Conservation (phyloP, 441 rosid species). For the Erysimum cheiri region DNA sequence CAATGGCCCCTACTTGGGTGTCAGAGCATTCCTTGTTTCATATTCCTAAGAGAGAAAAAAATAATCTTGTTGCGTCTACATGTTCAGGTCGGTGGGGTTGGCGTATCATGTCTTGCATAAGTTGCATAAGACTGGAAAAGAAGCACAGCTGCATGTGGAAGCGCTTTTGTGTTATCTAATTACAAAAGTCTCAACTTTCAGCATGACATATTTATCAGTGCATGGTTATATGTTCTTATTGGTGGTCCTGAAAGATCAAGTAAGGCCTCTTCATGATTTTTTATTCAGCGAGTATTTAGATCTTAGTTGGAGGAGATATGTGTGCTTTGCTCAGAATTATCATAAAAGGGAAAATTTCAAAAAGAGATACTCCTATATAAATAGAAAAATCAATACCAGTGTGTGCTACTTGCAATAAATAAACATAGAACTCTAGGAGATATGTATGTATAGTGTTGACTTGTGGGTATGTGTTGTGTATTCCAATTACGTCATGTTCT, state of each 20-base stretch:
- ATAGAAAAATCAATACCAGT: constrained; percentile 9
- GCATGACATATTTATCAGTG: constrained; percentile 36
- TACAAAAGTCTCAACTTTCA: constrained; percentile 29
- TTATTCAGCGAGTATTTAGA: constrained; percentile 26
- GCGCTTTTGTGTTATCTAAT: constrained; percentile 1
- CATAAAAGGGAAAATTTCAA: constrained; percentile 14
- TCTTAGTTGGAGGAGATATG: constrained; percentile 33
- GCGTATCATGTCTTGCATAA: constrained; percentile 24
- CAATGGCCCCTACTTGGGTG: constrained; percentile 65
- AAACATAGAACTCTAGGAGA: constrained; percentile 20
- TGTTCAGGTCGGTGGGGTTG: constrained; percentile 26
- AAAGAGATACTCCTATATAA: constrained; percentile 13
- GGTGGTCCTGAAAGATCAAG: constrained; percentile 45
- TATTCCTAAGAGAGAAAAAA: constrained; percentile 6
- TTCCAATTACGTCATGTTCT: constrained; percentile 21
- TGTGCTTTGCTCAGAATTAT: constrained; percentile 18
- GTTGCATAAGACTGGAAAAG: constrained; percentile 25
- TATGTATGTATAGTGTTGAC: constrained; percentile 25
- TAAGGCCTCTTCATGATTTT: constrained; percentile 30
- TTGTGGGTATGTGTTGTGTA: constrained; percentile 13
- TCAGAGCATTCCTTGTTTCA: constrained; percentile 25
- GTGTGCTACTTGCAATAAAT: constrained; percentile 39
- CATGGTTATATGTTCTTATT: constrained; percentile 30
- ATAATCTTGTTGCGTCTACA: constrained; percentile 14
- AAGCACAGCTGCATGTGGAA: constrained; percentile 12